These are phyloP conservation scores for Oldenlandia corymbosa DNA, from an alignment of 257 asterid species.

Conservation along the genomic window DNA sequence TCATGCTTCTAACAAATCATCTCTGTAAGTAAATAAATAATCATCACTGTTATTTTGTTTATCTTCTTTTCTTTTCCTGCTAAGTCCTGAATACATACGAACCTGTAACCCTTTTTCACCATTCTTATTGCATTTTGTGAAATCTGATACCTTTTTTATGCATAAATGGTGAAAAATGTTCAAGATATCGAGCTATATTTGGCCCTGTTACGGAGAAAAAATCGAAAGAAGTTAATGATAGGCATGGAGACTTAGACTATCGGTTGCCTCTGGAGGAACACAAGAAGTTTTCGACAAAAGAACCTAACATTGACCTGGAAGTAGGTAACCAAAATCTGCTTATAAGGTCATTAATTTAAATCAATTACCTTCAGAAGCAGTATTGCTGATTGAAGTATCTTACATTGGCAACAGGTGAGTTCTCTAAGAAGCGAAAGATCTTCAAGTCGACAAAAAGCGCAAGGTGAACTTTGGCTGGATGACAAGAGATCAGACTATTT, in stretches of 20 bases:
- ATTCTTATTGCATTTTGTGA: neutral
- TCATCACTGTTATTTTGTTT: neutral
- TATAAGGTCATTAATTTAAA: neutral
- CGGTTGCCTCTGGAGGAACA: conserved; percentile 32
- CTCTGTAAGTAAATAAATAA: conserved; percentile 72
- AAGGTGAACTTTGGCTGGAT: conserved; percentile 34
- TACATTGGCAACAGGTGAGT: conserved; percentile 38
- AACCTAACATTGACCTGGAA: conserved; percentile 30
- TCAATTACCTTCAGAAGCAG: neutral
- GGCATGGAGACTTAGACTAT: conserved; percentile 23
- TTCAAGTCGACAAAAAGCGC: conserved; percentile 30
- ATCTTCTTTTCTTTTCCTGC: neutral
- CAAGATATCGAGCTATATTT: conserved; percentile 60
- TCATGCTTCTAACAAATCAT: conserved; percentile 35
- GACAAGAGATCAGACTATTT: conserved; percentile 43
- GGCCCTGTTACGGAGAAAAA: conserved; percentile 36
- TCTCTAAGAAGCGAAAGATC: conserved; percentile 30
- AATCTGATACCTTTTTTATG: neutral
- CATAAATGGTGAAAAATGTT: conserved; percentile 4
- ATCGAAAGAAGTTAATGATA: conserved; percentile 33
- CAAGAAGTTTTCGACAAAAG: conserved; percentile 16
- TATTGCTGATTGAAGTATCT: conserved; percentile 4
- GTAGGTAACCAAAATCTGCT: conserved; percentile 37
- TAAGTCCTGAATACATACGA: neutral
- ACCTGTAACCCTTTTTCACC: neutral